Evolutionary conservation across 2,329 filamentous ascomycete species (phyloP).

Genomic region (Diaporthe sp.): DNA sequence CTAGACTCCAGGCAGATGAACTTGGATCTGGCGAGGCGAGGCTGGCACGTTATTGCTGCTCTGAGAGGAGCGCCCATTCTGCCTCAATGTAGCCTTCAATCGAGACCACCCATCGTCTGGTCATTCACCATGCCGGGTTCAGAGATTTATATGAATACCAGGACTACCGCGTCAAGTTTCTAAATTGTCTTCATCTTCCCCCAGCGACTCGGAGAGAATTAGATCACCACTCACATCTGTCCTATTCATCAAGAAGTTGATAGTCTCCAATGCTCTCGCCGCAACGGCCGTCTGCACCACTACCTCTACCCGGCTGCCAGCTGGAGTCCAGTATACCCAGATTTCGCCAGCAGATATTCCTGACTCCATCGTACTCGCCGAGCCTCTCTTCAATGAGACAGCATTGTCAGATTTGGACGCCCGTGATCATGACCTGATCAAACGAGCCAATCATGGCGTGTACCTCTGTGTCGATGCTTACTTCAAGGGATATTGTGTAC

Average conservation of each 20-base stretch:
- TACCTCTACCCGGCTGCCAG: background rate
- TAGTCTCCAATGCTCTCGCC: background rate
- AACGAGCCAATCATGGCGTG: background rate
- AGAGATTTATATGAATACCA: background rate
- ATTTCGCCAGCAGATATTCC: background rate
- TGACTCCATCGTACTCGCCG: background rate
- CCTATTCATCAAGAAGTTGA: background rate
- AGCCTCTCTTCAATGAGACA: background rate
- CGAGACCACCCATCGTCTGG: background rate
- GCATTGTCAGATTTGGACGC: background rate
- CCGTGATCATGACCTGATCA: background rate
- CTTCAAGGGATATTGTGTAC: background rate
- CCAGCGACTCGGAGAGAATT: background rate
- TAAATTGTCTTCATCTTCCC: background rate
- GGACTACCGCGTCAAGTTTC: background rate
- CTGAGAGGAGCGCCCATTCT: background rate
- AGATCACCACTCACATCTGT: background rate
- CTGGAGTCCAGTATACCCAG: background rate
- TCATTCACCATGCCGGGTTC: background rate
- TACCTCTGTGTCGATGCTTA: background rate
- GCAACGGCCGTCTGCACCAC: background rate
- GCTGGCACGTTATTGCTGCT: background rate
- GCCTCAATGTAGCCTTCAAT: background rate
- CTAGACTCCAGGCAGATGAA: background rate
- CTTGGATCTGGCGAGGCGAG: background rate